A percentile compares a stretch with the other conserved stretches of the same genome.
Conservation (phyloP, 2,329 filamentous ascomycete species). For the Shiraia sp. region DNA sequence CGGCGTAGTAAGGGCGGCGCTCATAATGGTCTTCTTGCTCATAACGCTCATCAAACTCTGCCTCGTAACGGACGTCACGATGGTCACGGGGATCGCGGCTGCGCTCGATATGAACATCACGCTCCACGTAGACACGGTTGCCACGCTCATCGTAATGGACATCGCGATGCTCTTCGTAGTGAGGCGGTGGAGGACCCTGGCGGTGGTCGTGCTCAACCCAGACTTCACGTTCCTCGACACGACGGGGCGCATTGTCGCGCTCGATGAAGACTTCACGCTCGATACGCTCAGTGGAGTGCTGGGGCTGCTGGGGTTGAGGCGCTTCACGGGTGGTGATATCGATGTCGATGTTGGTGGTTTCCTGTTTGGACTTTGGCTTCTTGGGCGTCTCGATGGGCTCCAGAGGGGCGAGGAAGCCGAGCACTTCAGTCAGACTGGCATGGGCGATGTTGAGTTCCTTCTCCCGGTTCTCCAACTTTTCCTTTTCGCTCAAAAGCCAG, state of each 20-base stretch:
- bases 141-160: slow-evolving; percentile 25
- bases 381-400: slow-evolving; percentile 35
- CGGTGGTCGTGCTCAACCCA: slow-evolving; percentile 28
- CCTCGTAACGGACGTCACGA: slow-evolving; percentile 8
- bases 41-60: slow-evolving; percentile 24
- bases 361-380: slow-evolving; percentile 22
- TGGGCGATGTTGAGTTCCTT: slow-evolving; percentile 42
- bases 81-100: slow-evolving; percentile 8
- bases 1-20: slow-evolving; percentile 20
- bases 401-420: slow-evolving; percentile 40
- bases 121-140: slow-evolving; percentile 32
- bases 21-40: slow-evolving; percentile 17
- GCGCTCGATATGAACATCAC: slow-evolving; percentile 6
- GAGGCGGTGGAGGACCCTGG: slow-evolving; percentile 11
- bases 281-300: slow-evolving; percentile 28
- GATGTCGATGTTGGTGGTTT: slow-evolving; percentile 38
- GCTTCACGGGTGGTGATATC: slow-evolving; percentile 11
- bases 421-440: slow-evolving; percentile 39
- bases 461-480: slow-evolving; percentile 44
- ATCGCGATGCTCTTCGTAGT: slow-evolving; percentile 27
- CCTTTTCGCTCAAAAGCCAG: slow-evolving; percentile 46
- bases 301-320: slow-evolving; percentile 18
- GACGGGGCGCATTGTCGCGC: slow-evolving; percentile 26
- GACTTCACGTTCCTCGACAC: slow-evolving; percentile 36
- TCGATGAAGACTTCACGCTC: slow-evolving; percentile 36